Base-by-base conservation (phyloP, 768 basidiomycete genomes). In the Leucogyrophana mollusca region DNA sequence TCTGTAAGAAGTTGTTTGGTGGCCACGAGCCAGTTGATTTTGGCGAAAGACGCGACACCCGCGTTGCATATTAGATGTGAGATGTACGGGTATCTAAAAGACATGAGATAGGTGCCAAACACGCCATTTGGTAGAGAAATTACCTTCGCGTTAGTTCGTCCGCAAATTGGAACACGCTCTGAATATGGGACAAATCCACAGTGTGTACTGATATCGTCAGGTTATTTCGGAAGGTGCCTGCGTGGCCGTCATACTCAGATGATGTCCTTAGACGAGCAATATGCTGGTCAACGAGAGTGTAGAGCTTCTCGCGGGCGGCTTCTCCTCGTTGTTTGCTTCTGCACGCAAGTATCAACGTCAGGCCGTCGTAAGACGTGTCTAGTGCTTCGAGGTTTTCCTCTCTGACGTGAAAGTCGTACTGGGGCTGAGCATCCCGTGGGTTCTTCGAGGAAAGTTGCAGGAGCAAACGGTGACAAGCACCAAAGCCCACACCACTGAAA, bases 51-150 rank as follows among this genome's bases (percentile, higher is more conserved):
- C 1, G 78, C 79, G 1, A 85, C 68, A 4, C 91, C 91, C 10
- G 91, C 91, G 51, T 93, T 94, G 61, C 77, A 83, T 25, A 92
- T 78, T 32, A 92, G 64, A 56, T 89, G 90, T 0, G 91, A 88
- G 21, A 94, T 68, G 55, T 93, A 90, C 2, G 85, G 77, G 53
- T 90, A 86, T 50, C 90, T 93, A 46, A 17, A 48, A 32, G 45
- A 43, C 18, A 3, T 38, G 32, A 37, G 27, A 9, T 18, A 43
- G 34, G 21, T 49, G 6, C 27, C 16, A 35, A 24, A 11, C 11
- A 4, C 17, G 17, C n/a, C 4, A 27, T 22, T 21, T 10, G n/a
- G 5, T 41, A 39, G 27, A 17, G 32, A 43, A 67, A 78, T 18
- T 51, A 90, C 90, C 64, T 79, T 53, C 65, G 54, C 25, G 70